Conservation (phyloP, 2,329 filamentous ascomycete species). For the Aureobasidium sp. region DNA sequence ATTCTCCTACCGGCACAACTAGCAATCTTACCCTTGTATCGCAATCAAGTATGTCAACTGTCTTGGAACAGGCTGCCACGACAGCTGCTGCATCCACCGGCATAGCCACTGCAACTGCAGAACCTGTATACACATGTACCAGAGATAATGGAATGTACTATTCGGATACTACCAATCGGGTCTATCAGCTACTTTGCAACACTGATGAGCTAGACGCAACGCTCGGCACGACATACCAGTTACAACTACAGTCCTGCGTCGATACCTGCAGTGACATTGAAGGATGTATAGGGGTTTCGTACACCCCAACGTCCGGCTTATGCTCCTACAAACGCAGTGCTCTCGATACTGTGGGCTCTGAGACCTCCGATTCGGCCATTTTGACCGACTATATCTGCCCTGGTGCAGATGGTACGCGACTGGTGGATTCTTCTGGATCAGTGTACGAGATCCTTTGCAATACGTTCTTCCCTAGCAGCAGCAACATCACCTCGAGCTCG, state of each 20-base stretch:
- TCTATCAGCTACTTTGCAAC: conserved; percentile 22
- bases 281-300: conserved; percentile 21
- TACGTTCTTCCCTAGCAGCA: conserved; percentile 20
- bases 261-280: conserved; percentile 20
- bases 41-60: neutral
- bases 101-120: conserved; percentile 16
- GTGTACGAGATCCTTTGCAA: conserved; percentile 25
- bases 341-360: conserved; percentile 3
- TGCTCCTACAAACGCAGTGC: conserved; percentile 21
- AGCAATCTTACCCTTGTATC: neutral
- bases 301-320: conserved; percentile 4
- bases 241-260: conserved; percentile 21
- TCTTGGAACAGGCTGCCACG: neutral
- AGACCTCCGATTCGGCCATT: conserved; percentile 12
- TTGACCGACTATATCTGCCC: conserved; percentile 21
- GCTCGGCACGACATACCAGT: conserved; percentile 12
- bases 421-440: conserved; percentile 21
- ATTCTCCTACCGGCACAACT: neutral
- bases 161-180: conserved; percentile 19
- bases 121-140: conserved; percentile 22
- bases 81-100: neutral
- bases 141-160: conserved; percentile 22
- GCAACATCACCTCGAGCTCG: neutral
- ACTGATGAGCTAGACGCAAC: conserved; percentile 18
- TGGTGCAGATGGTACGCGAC: conserved; percentile 19